phyloP scores from a whole-genome alignment of 2,329 filamentous ascomycete genomes.

The Cytospora schulzeri region DNA sequence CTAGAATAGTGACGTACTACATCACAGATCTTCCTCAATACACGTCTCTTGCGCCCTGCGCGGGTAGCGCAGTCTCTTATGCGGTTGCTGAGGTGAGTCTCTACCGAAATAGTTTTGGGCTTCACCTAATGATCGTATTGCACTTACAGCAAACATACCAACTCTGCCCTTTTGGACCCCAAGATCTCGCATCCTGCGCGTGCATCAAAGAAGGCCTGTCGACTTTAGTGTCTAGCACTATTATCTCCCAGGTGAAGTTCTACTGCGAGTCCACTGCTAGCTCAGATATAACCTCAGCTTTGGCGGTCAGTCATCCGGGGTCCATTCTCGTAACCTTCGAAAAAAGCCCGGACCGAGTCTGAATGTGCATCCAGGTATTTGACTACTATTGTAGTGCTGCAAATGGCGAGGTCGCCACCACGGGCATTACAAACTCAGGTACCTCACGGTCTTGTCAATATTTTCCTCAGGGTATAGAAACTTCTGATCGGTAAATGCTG shows the following conservation, averaged over 20 bases:
- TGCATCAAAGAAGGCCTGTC: constrained; percentile 54
- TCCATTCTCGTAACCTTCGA: too few relatives aligned
- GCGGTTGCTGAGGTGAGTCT: constrained; percentile 44
- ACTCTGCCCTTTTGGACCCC: constrained; percentile 49
- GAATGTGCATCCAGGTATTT: constrained; percentile 38
- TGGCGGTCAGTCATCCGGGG: too few relatives aligned
- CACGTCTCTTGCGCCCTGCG: constrained; percentile 48
- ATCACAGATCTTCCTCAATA: constrained; percentile 54
- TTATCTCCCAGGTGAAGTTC: too few relatives aligned
- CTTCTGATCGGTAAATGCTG: too few relatives aligned
- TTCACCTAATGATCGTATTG: too few relatives aligned
- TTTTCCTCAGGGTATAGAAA: neutral
- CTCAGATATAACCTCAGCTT: too few relatives aligned
- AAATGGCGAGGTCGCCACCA: constrained; percentile 42
- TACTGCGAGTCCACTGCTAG: too few relatives aligned
- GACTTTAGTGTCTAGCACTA: constrained; percentile 41
- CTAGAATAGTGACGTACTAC: constrained; percentile 49
- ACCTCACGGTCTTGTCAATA: constrained; percentile 30
- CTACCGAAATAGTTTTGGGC: constrained; percentile 18
- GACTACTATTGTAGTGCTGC: constrained; percentile 55
- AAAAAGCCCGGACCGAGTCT: too few relatives aligned
- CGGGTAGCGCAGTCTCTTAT: constrained; percentile 46
- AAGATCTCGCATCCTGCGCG: constrained; percentile 54
- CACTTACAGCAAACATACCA: constrained; percentile 39
- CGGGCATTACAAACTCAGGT: constrained; percentile 45